These are phyloP conservation scores for Coccinonectria pachysandricola DNA, from an alignment of 2,329 filamentous ascomycete species.

Conservation along the genomic window DNA sequence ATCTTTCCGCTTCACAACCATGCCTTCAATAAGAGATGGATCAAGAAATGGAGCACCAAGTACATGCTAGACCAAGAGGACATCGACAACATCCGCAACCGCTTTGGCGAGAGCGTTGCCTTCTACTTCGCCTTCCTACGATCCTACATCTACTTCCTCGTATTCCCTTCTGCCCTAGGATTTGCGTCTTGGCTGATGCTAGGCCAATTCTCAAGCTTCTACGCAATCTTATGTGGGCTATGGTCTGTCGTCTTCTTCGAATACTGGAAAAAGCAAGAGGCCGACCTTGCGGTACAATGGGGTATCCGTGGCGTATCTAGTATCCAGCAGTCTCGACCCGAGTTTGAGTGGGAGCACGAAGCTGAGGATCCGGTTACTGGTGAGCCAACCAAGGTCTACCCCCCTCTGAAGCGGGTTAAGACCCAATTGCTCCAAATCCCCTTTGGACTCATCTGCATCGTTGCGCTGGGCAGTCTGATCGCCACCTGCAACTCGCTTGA, in stretches of 20 bases:
- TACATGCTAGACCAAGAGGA: slow-evolving; percentile 55
- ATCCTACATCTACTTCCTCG: slow-evolving; percentile 75
- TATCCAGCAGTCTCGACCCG: slow-evolving; percentile 65
- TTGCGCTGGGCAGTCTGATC: slow-evolving; percentile 71
- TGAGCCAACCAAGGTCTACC: slow-evolving; percentile 66
- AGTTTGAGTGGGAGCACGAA: slow-evolving; percentile 73
- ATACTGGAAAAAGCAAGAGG: slow-evolving; percentile 91
- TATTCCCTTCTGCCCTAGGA: slow-evolving; percentile 74
- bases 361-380: slow-evolving; percentile 72
- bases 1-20: slow-evolving; percentile 75
- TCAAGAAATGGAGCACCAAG: slow-evolving; percentile 64
- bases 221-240: slow-evolving; percentile 67
- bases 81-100: slow-evolving; percentile 63
- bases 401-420: slow-evolving; percentile 61
- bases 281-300: slow-evolving; percentile 80
- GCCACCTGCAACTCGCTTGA: slow-evolving; percentile 83
- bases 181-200: slow-evolving; percentile 70
- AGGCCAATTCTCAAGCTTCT: slow-evolving; percentile 73
- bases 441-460: slow-evolving; percentile 65
- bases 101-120: slow-evolving; percentile 75
- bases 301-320: slow-evolving; percentile 73
- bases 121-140: slow-evolving; percentile 96
- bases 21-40: slow-evolving; percentile 62
- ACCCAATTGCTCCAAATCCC: slow-evolving; percentile 75
- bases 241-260: slow-evolving; percentile 89